Evolutionary conservation across 441 rosid genomes (phyloP).

Genomic region (Dalechampia spathulata): DNA sequence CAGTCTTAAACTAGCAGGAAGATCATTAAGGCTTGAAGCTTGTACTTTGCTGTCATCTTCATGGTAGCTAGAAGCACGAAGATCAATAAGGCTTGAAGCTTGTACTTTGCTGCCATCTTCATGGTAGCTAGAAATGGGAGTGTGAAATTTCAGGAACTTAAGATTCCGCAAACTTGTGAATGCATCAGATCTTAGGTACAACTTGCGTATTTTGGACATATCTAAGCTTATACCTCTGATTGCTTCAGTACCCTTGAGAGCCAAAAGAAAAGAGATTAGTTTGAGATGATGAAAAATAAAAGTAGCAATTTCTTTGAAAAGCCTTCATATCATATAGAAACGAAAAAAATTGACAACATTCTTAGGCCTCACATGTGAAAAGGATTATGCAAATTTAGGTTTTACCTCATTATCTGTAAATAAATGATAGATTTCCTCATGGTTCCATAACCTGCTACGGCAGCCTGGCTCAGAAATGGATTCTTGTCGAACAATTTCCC

Average conservation of each 20-base stretch:
- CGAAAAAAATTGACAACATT: background rate
- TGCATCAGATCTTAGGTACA: background rate
- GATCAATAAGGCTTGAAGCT: background rate
- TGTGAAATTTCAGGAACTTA: background rate
- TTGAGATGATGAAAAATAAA: background rate
- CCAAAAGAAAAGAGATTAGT: background rate
- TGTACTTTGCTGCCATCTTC: background rate
- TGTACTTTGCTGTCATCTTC: background rate
- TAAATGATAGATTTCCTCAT: background rate
- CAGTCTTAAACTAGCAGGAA: background rate
- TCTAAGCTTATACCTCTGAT: background rate
- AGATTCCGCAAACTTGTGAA: background rate
- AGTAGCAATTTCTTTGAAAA: no score
- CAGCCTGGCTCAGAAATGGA: background rate
- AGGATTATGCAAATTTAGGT: background rate
- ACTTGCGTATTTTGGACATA: background rate
- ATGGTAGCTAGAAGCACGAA: background rate
- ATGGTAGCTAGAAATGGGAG: no score
- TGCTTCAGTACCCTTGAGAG: background rate
- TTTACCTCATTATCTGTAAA: background rate
- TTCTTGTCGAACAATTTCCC: slow-evolving; percentile 2
- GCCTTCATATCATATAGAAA: no score
- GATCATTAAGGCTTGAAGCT: background rate
- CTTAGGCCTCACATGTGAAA: background rate
- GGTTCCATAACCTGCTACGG: background rate